phyloP scores from a whole-genome alignment of 1,139 yeast genomes.

The Candida dubliniensis region DNA sequence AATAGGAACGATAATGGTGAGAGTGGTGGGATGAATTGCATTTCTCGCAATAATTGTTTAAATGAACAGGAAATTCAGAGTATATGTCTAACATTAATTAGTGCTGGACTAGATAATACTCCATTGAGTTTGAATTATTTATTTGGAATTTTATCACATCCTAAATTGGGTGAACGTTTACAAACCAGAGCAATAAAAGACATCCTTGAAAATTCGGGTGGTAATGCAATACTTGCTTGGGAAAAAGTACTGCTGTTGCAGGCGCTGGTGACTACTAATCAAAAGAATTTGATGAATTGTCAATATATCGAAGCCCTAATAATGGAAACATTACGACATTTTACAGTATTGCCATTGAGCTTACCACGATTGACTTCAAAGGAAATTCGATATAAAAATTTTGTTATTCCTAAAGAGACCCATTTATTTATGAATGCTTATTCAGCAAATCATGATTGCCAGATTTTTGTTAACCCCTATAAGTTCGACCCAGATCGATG shows the following conservation, averaged over 20 bases:
- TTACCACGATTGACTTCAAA: slow-evolving; percentile 63
- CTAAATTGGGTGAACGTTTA: slow-evolving; percentile 39
- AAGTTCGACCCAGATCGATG: slow-evolving; percentile 61
- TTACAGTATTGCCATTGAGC: slow-evolving; percentile 66
- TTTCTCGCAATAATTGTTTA: slow-evolving; percentile 17
- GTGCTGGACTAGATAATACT: slow-evolving; percentile 78
- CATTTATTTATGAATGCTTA: slow-evolving; percentile 64
- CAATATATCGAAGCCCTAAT: slow-evolving; percentile 57
- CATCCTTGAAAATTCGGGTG: slow-evolving; percentile 31
- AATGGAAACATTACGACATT: slow-evolving; percentile 61
- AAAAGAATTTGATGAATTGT: slow-evolving; percentile 28
- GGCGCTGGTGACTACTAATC: too few relatives aligned
- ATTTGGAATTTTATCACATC: slow-evolving; percentile 60
- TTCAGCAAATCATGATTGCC: slow-evolving; percentile 67
- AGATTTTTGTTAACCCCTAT: slow-evolving; percentile 48
- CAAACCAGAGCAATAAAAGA: slow-evolving; percentile 44
- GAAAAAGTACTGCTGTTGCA: slow-evolving; percentile 11
- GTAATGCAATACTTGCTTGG: slow-evolving; percentile 47
- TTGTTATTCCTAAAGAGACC: slow-evolving; percentile 55
- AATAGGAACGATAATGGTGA: too few relatives aligned
- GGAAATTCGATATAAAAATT: slow-evolving; percentile 38
- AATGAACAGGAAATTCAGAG: slow-evolving; percentile 52
- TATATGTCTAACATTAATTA: slow-evolving; percentile 71
- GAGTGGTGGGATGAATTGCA: too few relatives aligned
- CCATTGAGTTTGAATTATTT: slow-evolving; percentile 63